A percentile compares a stretch with the other conserved stretches of the same genome.
These are phyloP conservation scores for Herpetomonas muscarum DNA, from an alignment of 208 protist genomes.

Conservation along the genomic window DNA sequence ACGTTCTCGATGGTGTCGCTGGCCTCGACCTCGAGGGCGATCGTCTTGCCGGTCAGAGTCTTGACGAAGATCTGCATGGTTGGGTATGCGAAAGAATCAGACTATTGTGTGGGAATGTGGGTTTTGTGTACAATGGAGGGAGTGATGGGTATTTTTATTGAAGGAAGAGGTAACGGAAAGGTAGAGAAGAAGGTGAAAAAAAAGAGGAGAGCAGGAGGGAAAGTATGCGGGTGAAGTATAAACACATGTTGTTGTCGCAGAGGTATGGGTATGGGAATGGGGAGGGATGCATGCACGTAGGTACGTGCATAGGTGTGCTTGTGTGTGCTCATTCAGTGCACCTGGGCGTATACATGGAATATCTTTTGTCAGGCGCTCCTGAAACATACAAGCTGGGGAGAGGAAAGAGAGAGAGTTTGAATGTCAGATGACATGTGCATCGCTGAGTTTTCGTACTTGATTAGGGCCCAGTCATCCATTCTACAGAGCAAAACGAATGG, in stretches of 20 bases:
- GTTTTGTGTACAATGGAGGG: neutral
- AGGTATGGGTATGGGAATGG: no score
- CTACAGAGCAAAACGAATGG: no score
- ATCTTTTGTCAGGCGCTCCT: no score
- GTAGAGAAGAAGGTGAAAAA: constrained; percentile 2
- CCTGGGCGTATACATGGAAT: no score
- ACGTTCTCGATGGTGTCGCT: constrained; percentile 97
- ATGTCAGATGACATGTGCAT: no score
- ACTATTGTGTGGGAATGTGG: constrained; percentile 5
- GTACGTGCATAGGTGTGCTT: no score
- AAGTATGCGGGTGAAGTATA: neutral
- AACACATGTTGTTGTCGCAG: neutral
- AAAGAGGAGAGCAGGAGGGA: neutral
- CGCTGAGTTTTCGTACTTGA: no score
- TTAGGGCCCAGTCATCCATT: no score
- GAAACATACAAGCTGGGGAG: no score
- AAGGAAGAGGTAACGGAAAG: neutral
- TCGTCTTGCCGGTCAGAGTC: constrained; percentile 97
- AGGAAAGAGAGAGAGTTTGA: no score
- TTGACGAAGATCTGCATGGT: constrained; percentile 97
- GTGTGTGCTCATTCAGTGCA: no score
- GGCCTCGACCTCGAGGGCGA: constrained; percentile 97
- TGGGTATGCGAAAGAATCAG: neutral
- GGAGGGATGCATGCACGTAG: no score
- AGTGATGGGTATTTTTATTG: neutral